Percentiles rank a stretch among this genome's conserved stretches.
Conservation (phyloP, 345 rosid genomes). For the Turritis glabra region DNA sequence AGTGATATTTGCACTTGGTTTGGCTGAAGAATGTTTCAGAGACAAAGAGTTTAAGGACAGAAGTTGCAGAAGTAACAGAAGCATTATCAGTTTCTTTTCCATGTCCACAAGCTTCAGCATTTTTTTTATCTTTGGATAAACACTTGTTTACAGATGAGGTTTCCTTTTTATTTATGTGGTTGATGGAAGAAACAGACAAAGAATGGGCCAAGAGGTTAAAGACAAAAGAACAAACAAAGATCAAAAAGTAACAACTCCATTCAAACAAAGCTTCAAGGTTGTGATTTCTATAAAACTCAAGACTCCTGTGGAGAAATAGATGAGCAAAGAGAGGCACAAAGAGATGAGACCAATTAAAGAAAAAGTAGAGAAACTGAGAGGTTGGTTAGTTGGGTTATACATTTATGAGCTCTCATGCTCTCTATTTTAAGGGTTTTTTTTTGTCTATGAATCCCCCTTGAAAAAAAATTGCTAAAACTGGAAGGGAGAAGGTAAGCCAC, state of each 20-base stretch:
- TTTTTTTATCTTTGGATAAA: conserved; percentile 26
- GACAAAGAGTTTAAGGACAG: conserved; percentile 44
- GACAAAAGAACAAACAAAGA: conserved; percentile 24
- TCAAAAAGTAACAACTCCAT: conserved; percentile 30
- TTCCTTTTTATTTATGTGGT: conserved; percentile 39
- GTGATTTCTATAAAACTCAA: conserved; percentile 7
- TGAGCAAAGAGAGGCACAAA: neutral
- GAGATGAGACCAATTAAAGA: conserved; percentile 1
- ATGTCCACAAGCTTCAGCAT: conserved; percentile 21
- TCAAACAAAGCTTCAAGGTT: conserved; percentile 25
- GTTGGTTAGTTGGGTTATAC: conserved; percentile 16
- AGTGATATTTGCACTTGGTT: conserved; percentile 54
- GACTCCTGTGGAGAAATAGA: conserved; percentile 11
- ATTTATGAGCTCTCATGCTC: conserved; percentile 22
- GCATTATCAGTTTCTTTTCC: conserved; percentile 30
- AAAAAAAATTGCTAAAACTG: conserved; percentile 8
- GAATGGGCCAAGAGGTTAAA: conserved; percentile 25
- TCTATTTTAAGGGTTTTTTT: conserved; percentile 13
- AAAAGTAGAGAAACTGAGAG: conserved; percentile 18
- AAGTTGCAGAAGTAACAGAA: conserved; percentile 46
- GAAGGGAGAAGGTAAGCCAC: conserved; percentile 30
- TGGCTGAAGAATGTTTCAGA: conserved; percentile 38
- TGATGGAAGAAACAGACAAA: conserved; percentile 38
- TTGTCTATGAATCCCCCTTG: neutral
- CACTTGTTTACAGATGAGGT: conserved; percentile 31